A percentile compares a stretch with the other conserved stretches of the same genome.
phyloP scores from a whole-genome alignment of 805 yeast species.

The Starmerella geochares region DNA sequence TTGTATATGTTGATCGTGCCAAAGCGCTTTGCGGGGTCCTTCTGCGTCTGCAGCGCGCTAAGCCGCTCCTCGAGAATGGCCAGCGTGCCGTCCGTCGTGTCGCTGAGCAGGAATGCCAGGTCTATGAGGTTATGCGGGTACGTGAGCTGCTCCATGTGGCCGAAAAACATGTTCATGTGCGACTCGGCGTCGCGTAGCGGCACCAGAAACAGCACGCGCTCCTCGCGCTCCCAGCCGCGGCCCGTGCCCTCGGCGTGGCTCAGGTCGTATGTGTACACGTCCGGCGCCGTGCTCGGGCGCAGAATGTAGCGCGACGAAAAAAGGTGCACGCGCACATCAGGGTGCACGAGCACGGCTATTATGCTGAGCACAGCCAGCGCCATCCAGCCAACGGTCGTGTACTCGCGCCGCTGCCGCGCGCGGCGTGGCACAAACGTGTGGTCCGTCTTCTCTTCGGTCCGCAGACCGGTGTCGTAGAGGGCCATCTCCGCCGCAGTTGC shows the following conservation, averaged over 20 bases:
- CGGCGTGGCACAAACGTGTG: slow-evolving; percentile 5
- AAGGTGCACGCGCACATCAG: slow-evolving; percentile 13
- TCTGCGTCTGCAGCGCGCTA: slow-evolving; percentile 52
- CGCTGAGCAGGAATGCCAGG: slow-evolving; percentile 75
- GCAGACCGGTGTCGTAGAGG: slow-evolving; percentile 4
- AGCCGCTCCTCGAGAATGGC: slow-evolving; percentile 47
- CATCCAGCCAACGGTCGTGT: slow-evolving; percentile 1
- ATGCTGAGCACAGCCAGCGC: slow-evolving; percentile 12
- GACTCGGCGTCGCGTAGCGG: slow-evolving; percentile 88
- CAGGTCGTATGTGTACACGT: slow-evolving; percentile 65
- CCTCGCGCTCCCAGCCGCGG: slow-evolving; percentile 70
- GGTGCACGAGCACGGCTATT: slow-evolving; percentile 14
- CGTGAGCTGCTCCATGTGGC: slow-evolving; percentile 65
- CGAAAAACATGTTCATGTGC: slow-evolving; percentile 81
- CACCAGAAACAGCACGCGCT: slow-evolving; percentile 72
- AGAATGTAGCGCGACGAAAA: slow-evolving; percentile 13
- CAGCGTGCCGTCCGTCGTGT: slow-evolving; percentile 81
- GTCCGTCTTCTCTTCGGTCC: neutral
- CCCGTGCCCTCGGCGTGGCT: slow-evolving; percentile 52
- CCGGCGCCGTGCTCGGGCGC: slow-evolving; percentile 16
- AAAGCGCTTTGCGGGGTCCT: slow-evolving; percentile 54
- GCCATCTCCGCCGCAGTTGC: slow-evolving; percentile 8
- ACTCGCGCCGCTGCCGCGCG: neutral
- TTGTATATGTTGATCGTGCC: slow-evolving; percentile 71
- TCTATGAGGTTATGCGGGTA: slow-evolving; percentile 84